A percentile compares a stretch with the other conserved stretches of the same genome.
These are phyloP conservation scores for Pseudozyma hubeiensis DNA, from an alignment of 1,284 basidiomycete species.

Conservation along the genomic window DNA sequence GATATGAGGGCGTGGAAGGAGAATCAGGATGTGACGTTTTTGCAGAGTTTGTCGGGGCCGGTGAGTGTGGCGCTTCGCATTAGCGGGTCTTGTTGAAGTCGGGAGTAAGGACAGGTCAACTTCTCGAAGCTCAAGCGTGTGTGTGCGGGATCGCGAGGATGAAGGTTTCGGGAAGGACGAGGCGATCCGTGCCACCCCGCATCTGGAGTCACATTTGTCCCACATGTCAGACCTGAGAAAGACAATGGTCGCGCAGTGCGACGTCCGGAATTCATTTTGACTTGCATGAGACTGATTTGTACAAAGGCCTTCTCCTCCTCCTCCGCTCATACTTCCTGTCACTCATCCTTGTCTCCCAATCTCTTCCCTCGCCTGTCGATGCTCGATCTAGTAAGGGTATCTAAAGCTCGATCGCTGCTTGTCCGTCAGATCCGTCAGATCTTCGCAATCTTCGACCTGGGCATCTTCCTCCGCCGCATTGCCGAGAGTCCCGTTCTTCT, in stretches of 20 bases:
- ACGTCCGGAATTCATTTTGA: too few species aligned
- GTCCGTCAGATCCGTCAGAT: slow-evolving; percentile 66
- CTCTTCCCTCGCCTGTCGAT: background rate
- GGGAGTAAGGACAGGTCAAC: too few species aligned
- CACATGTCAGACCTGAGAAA: too few species aligned
- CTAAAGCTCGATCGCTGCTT: slow-evolving; percentile 62
- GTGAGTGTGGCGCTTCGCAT: slow-evolving; percentile 21
- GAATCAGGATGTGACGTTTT: slow-evolving; percentile 21
- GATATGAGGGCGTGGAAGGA: slow-evolving; percentile 24
- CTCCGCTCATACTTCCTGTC: too few species aligned
- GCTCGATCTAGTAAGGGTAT: slow-evolving; percentile 60
- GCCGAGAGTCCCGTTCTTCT: slow-evolving; percentile 12
- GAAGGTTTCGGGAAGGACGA: too few species aligned
- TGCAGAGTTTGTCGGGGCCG: slow-evolving; percentile 18
- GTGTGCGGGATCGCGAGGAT: too few species aligned
- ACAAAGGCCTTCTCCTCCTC: background rate
- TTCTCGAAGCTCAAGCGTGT: too few species aligned
- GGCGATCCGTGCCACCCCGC: too few species aligned
- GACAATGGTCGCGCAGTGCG: too few species aligned
- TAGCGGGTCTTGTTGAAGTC: background rate
- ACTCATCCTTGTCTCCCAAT: background rate
- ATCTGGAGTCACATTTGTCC: too few species aligned
- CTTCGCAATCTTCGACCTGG: slow-evolving; percentile 28
- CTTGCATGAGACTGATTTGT: too few species aligned
- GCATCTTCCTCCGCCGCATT: slow-evolving; percentile 2